A percentile compares a stretch with the other conserved stretches of the same genome.
Conservation (phyloP, 768 basidiomycete genomes). For the Cystobasidium tubakii region DNA sequence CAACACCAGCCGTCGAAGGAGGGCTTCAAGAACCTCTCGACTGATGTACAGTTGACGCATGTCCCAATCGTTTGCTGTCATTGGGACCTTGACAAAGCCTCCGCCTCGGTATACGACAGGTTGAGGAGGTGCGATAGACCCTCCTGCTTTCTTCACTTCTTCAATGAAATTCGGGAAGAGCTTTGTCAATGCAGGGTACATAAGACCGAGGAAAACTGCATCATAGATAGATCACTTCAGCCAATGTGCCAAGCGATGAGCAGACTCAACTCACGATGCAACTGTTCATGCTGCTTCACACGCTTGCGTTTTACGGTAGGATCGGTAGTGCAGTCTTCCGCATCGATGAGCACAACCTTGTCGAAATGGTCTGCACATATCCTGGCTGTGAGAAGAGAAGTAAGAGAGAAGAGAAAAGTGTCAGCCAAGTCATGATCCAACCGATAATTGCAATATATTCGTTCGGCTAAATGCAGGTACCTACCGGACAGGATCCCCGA, state of each 20-base stretch:
- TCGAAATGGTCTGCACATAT: slow-evolving; percentile 25
- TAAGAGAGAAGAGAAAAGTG: background rate
- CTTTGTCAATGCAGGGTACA: slow-evolving; percentile 14
- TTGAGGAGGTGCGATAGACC: slow-evolving; percentile 12
- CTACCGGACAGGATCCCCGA: slow-evolving; percentile 16
- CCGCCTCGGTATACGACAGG: slow-evolving; percentile 24
- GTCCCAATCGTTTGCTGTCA: slow-evolving; percentile 5
- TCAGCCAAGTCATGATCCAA: background rate
- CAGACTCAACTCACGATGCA: background rate
- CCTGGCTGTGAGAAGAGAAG: background rate
- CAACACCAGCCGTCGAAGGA: background rate
- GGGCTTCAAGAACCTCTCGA: slow-evolving; percentile 28
- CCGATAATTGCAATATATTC: background rate
- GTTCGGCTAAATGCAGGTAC: background rate
- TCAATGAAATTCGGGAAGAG: slow-evolving; percentile 17
- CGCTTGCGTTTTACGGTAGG: slow-evolving; percentile 8
- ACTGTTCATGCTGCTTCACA: slow-evolving; percentile 24
- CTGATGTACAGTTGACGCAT: slow-evolving; percentile 10
- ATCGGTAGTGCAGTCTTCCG: slow-evolving; percentile 25
- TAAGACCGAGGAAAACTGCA: slow-evolving; percentile 23
- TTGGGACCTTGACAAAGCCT: slow-evolving; percentile 10
- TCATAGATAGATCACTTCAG: background rate
- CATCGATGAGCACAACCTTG: slow-evolving; percentile 15
- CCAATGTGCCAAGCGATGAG: background rate
- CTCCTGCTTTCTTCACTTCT: slow-evolving; percentile 7